phyloP scores from a whole-genome alignment of 306 rosid species.

The Pyrus bretschneideri region DNA sequence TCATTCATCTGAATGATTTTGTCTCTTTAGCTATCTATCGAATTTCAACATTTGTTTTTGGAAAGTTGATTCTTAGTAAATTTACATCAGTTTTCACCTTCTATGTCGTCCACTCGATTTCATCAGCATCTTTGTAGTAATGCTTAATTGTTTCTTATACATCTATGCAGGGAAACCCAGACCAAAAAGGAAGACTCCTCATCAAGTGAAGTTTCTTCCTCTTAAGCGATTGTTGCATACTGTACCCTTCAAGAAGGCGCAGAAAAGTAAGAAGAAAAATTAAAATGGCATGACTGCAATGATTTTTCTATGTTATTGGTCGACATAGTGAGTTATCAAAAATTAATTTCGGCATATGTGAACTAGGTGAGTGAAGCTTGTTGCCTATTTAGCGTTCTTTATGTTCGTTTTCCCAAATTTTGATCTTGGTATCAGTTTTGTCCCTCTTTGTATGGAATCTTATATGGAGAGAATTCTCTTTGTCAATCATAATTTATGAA shows the following conservation, averaged over 20 bases:
- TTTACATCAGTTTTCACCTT: background rate
- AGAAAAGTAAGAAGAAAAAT: slow-evolving; percentile 27
- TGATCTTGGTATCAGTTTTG: background rate
- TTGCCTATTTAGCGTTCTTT: background rate
- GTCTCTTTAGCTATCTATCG: background rate
- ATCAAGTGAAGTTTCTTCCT: slow-evolving; percentile 25
- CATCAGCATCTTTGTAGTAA: background rate
- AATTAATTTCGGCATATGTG: background rate
- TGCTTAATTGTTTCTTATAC: background rate
- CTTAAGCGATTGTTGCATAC: slow-evolving; percentile 45
- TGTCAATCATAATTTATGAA: background rate
- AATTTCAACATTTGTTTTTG: background rate
- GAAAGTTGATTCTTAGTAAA: background rate
- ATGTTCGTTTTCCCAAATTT: background rate
- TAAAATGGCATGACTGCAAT: background rate
- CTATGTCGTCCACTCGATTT: background rate
- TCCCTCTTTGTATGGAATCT: background rate
- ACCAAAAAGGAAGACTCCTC: slow-evolving; percentile 33
- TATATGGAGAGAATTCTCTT: background rate
- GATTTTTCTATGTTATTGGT: background rate
- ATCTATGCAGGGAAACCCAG: slow-evolving; percentile 39
- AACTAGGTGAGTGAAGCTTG: background rate
- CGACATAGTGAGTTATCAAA: background rate
- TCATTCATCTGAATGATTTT: background rate
- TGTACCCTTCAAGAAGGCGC: slow-evolving; percentile 47